Evolutionary conservation across 2,329 filamentous ascomycete species (phyloP).

Genomic region (Daldinia sp.): DNA sequence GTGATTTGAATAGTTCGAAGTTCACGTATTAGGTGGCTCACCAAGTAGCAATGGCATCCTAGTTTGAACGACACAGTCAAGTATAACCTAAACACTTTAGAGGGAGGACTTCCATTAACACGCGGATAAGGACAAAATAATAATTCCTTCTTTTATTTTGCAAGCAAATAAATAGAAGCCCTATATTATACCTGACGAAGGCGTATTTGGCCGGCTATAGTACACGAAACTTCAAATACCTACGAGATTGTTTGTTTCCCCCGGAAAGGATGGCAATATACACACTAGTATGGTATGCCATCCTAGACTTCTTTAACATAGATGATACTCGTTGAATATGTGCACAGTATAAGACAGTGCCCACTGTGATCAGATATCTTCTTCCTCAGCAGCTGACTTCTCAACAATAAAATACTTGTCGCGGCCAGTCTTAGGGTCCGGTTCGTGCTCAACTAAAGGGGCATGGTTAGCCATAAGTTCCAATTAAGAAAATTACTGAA

Average conservation of each 20-base stretch:
- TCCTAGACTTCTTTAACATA: neutral
- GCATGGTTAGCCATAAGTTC: conserved; percentile 13
- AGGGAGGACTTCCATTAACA: too few relatives aligned
- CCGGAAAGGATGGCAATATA: neutral
- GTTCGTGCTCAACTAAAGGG: conserved; percentile 42
- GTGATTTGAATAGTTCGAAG: neutral
- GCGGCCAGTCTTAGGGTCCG: conserved; percentile 38
- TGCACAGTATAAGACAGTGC: too few relatives aligned
- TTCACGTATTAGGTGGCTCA: neutral
- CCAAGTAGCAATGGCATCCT: neutral
- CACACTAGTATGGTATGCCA: neutral
- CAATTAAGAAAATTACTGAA: neutral
- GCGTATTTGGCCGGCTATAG: neutral
- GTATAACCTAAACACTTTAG: too few relatives aligned
- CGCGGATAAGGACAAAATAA: too few relatives aligned
- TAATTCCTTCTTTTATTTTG: neutral
- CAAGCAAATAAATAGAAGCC: neutral
- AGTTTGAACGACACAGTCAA: too few relatives aligned
- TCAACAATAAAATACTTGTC: conserved; percentile 44
- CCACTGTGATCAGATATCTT: conserved; percentile 34
- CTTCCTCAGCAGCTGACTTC: conserved; percentile 44
- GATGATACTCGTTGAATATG: too few relatives aligned
- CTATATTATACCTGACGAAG: neutral
- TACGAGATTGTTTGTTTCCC: neutral
- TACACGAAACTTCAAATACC: neutral